Percentiles rank a stretch among this genome's conserved stretches.
phyloP scores from a whole-genome alignment of 139 green algal genomes.

The Chlamydomonas incerta region DNA sequence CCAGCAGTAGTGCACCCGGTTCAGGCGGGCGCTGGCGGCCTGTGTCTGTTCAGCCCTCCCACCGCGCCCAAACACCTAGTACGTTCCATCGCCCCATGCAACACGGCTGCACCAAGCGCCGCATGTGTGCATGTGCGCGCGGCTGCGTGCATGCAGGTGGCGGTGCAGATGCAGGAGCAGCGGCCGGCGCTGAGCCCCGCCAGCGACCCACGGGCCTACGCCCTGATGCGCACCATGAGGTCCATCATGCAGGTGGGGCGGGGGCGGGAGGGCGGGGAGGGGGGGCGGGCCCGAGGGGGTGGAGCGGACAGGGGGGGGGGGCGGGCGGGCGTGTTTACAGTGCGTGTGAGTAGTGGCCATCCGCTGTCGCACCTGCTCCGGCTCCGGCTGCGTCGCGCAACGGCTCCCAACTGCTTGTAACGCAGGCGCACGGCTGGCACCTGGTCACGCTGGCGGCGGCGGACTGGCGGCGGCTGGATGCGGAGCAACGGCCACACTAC shows the following conservation, averaged over 20 bases:
- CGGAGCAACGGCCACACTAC: slow-evolving; percentile 3
- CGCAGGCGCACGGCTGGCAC: slow-evolving; percentile 42
- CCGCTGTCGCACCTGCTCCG: no score
- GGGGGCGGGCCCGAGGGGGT: neutral
- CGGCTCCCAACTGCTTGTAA: no score
- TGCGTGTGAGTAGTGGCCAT: no score
- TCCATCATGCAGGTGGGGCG: slow-evolving; percentile 14
- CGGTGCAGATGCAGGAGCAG: slow-evolving; percentile 11
- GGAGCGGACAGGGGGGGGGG: neutral
- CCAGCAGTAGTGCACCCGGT: no score
- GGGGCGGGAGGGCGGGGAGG: no score
- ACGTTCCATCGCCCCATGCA: neutral
- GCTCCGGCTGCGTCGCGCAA: no score
- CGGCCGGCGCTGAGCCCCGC: neutral
- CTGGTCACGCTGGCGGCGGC: neutral
- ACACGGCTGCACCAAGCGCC: neutral
- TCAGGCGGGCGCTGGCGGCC: no score
- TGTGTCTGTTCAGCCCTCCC: no score
- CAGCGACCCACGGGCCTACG: neutral
- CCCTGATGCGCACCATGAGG: neutral
- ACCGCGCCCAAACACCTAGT: no score
- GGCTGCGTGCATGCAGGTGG: slow-evolving; percentile 30
- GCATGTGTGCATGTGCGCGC: no score
- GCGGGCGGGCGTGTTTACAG: neutral
- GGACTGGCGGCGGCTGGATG: slow-evolving; percentile 25